Percentiles rank a stretch among this genome's conserved stretches.
These are phyloP conservation scores for Coemansia sp. DNA, from an alignment of 192 early-diverging fungal genomes.

Conservation along the genomic window DNA sequence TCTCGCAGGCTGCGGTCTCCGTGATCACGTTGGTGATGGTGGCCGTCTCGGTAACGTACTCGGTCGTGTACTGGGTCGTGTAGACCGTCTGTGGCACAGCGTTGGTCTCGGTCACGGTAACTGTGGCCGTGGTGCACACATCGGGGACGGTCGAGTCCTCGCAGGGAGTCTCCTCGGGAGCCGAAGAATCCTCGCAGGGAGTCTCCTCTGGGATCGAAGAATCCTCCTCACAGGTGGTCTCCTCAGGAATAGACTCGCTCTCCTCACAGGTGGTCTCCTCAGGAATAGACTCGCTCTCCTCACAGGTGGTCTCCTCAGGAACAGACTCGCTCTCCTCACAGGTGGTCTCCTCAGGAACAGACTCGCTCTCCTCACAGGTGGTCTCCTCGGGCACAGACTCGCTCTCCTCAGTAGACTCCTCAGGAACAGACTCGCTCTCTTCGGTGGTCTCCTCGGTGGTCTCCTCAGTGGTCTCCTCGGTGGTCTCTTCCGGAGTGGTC, in stretches of 20 bases:
- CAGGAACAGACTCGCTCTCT: background rate
- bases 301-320: slow-evolving; percentile 9
- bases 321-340: slow-evolving; percentile 4
- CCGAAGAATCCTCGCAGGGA: slow-evolving; percentile 7
- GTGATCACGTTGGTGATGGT: slow-evolving; percentile 28
- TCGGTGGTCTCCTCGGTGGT: background rate
- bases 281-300: slow-evolving; percentile 7
- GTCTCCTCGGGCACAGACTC: slow-evolving; percentile 5
- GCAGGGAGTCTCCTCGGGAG: slow-evolving; percentile 8
- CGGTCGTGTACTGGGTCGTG: slow-evolving; percentile 12
- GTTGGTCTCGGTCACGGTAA: slow-evolving; percentile 24
- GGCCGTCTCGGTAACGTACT: slow-evolving; percentile 28
- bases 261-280: slow-evolving; percentile 11
- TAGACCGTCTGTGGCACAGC: slow-evolving; percentile 25
- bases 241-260: background rate
- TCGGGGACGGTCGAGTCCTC: slow-evolving; percentile 6
- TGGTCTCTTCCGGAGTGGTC: slow-evolving; percentile 8
- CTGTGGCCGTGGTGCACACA: slow-evolving; percentile 33
- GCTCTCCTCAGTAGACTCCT: slow-evolving; percentile 3
- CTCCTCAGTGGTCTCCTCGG: background rate
- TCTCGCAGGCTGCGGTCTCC: slow-evolving; percentile 17
- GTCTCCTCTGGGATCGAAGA: slow-evolving; percentile 1
- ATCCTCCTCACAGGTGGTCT: slow-evolving; percentile 8
- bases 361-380: slow-evolving; percentile 6
- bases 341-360: slow-evolving; percentile 12